These are phyloP conservation scores for Beauveria medogensis DNA, from an alignment of 2,329 filamentous ascomycete species.

Conservation along the genomic window DNA sequence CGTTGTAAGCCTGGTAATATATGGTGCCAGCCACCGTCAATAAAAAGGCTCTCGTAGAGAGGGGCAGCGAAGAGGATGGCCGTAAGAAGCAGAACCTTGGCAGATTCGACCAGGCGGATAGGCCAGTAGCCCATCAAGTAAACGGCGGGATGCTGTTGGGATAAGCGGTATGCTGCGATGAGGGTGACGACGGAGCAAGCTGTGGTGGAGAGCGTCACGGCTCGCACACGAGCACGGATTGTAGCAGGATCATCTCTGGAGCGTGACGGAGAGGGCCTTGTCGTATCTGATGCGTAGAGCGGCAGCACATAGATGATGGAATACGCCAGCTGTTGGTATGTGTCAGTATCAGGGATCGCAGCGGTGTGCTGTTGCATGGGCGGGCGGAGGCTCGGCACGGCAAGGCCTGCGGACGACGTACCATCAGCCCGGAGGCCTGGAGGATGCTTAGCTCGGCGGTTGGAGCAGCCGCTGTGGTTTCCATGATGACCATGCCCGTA, in stretches of 20 bases:
- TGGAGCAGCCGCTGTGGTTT: not conserved
- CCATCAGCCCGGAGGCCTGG: conserved; percentile 23
- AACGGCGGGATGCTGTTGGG: conserved; percentile 41
- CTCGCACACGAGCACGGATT: conserved; percentile 77
- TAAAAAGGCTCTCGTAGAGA: conserved; percentile 68
- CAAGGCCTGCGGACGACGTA: conserved; percentile 9
- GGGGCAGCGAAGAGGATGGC: conserved; percentile 75
- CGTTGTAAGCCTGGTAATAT: conserved; percentile 50
- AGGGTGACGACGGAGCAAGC: conserved; percentile 60
- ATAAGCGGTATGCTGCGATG: conserved; percentile 49
- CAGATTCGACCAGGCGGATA: conserved; percentile 54
- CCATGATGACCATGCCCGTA: not conserved
- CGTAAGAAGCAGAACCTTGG: conserved; percentile 60
- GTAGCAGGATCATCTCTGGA: conserved; percentile 83
- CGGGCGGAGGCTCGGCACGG: not conserved
- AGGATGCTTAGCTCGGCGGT: conserved; percentile 13
- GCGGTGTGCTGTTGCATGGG: not conserved
- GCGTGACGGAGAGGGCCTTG: conserved; percentile 69
- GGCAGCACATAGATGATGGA: conserved; percentile 86
- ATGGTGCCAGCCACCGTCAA: conserved; percentile 61
- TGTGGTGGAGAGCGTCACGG: conserved; percentile 68
- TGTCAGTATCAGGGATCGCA: not conserved
- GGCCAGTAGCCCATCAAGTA: conserved; percentile 79
- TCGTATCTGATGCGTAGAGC: conserved; percentile 75
- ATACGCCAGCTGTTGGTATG: conserved; percentile 55